A percentile compares a stretch with the other conserved stretches of the same genome.
Evolutionary conservation across 1,139 yeast genomes (phyloP).

Genomic region (Citeromyces siamensis): DNA sequence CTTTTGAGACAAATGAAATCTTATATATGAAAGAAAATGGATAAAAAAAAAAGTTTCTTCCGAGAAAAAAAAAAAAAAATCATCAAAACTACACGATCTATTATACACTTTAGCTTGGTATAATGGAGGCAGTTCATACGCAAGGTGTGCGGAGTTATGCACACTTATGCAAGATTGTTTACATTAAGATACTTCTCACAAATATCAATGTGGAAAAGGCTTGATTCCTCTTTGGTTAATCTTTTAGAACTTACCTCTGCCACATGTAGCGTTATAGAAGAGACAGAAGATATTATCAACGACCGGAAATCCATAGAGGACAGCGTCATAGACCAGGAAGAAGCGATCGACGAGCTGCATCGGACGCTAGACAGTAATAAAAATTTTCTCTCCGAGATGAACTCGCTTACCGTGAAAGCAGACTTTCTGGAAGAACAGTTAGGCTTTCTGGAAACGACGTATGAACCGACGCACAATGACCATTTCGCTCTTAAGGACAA

Average conservation of each 20-base stretch:
- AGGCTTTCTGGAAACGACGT: slow-evolving; percentile 19
- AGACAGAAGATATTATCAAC: slow-evolving; percentile 10
- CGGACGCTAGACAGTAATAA: slow-evolving; percentile 14
- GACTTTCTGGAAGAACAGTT: slow-evolving; percentile 27
- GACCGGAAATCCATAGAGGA: slow-evolving; percentile 10
- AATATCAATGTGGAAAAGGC: not conserved
- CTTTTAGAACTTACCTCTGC: slow-evolving; percentile 8
- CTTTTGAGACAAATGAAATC: too few relatives aligned
- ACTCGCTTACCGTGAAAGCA: slow-evolving; percentile 22
- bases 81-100: too few relatives aligned
- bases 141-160: too few relatives aligned
- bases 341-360: slow-evolving; percentile 11
- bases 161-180: slow-evolving; percentile 1
- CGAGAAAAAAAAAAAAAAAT: too few relatives aligned
- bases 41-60: too few relatives aligned
- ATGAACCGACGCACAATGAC: slow-evolving; percentile 28
- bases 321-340: slow-evolving; percentile 10
- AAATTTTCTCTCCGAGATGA: slow-evolving; percentile 19
- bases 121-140: too few relatives aligned
- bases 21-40: too few relatives aligned
- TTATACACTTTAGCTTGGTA: too few relatives aligned
- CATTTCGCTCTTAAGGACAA: slow-evolving; percentile 25
- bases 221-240: slow-evolving; percentile 9
- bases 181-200: not conserved
- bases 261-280: slow-evolving; percentile 9